phyloP scores from a whole-genome alignment of 73 alveolate species.

The Paramecium sexaurelia region DNA sequence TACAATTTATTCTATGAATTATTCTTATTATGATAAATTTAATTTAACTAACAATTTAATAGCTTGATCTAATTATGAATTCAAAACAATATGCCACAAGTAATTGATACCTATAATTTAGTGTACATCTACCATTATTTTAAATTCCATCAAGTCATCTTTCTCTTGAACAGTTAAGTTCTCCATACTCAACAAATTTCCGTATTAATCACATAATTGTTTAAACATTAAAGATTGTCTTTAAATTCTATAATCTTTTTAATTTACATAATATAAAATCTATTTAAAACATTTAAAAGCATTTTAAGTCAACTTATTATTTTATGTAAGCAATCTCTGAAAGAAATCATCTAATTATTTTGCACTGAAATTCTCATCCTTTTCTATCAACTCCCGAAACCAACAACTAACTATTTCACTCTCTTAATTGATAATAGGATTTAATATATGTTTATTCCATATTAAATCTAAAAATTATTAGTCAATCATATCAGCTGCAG shows the following conservation, averaged over 20 bases:
- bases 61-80: neutral
- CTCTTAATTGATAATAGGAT: neutral
- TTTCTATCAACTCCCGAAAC: conserved; percentile 20
- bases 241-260: neutral
- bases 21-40: neutral
- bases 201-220: neutral
- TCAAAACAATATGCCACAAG: conserved; percentile 35
- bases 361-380: neutral
- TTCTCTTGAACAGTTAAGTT: neutral
- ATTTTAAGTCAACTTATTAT: neutral
- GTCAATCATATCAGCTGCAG: neutral
- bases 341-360: neutral
- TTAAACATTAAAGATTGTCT: neutral
- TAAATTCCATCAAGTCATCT: neutral
- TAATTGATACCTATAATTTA: conserved; percentile 1
- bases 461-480: conserved; percentile 9
- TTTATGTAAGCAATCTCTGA: neutral
- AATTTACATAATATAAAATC: neutral
- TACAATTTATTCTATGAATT: neutral
- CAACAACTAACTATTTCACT: conserved; percentile 5
- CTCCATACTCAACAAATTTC: neutral
- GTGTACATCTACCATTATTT: neutral
- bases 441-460: conserved; percentile 6
- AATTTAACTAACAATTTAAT: conserved; percentile 1
- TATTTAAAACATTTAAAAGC: conserved; percentile 27